phyloP scores from a whole-genome alignment of 257 asterid genomes.

The Dorcoceras hygrometricum region DNA sequence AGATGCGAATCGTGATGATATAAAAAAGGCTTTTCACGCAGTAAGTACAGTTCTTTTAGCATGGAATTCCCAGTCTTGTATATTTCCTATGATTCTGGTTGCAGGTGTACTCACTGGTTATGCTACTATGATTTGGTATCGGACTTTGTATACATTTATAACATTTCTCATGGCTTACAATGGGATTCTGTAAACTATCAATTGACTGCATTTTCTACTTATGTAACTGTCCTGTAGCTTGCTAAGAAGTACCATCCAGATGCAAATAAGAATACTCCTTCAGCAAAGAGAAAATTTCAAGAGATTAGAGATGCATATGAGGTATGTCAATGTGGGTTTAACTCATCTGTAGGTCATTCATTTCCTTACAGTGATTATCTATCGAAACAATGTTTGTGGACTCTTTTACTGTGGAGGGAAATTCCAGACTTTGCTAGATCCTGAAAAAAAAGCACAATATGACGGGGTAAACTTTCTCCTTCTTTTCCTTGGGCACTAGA shows the following conservation, averaged over 20 bases:
- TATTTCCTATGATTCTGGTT: constrained; percentile 10
- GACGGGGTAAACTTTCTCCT: constrained; percentile 61
- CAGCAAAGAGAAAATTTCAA: constrained; percentile 86
- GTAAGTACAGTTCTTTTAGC: constrained; percentile 44
- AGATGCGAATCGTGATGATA: constrained; percentile 66
- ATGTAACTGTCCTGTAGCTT: constrained; percentile 49
- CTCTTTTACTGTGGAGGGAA: constrained; percentile 47
- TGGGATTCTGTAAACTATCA: constrained; percentile 6
- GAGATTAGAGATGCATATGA: constrained; percentile 97
- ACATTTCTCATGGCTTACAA: constrained; percentile 1
- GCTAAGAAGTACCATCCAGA: constrained; percentile 96
- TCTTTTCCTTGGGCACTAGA: constrained; percentile 8
- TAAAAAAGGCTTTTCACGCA: constrained; percentile 79
- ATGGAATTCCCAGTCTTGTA: constrained; percentile 6
- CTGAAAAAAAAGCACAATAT: constrained; percentile 71
- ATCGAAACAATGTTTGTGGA: constrained; percentile 19
- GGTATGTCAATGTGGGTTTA: constrained; percentile 56
- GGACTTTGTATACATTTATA: constrained; percentile 18
- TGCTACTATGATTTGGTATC: constrained; percentile 9
- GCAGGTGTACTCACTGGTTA: constrained; percentile 7
- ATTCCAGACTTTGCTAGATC: constrained; percentile 77
- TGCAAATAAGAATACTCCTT: constrained; percentile 78
- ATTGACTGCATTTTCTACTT: constrained; percentile 12
- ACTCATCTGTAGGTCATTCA: constrained; percentile 24
- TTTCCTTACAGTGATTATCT: constrained; percentile 21